Conservation (phyloP, 2,329 filamentous ascomycete genomes). For the Colletotrichum costaricense region DNA sequence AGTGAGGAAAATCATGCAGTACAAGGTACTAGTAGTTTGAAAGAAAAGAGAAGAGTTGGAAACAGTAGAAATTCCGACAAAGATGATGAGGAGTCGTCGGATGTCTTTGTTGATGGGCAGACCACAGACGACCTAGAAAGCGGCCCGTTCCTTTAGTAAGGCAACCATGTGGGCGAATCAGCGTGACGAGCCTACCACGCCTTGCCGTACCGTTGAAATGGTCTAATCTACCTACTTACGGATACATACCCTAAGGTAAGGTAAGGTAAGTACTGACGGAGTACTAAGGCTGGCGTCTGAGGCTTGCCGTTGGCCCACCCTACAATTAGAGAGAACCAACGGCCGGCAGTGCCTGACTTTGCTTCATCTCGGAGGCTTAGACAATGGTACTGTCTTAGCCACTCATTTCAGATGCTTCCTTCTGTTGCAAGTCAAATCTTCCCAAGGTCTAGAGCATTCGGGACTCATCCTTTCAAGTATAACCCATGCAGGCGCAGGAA, state of each 20-base stretch:
- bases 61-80: not conserved
- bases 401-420: not conserved
- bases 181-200: conserved; percentile 14
- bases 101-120: conserved; percentile 18
- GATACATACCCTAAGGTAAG: too few species aligned
- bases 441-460: not conserved
- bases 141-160: conserved; percentile 31
- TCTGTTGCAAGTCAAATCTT: not conserved
- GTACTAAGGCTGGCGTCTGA: not conserved
- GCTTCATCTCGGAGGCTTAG: not conserved
- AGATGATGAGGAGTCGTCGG: conserved; percentile 8
- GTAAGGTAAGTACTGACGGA: too few species aligned
- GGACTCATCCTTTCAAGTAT: not conserved
- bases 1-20: not conserved
- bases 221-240: not conserved
- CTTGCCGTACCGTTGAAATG: conserved; percentile 9
- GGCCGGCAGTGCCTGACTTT: not conserved
- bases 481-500: not conserved
- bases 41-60: not conserved
- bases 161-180: conserved; percentile 28
- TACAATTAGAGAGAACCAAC: not conserved
- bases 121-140: conserved; percentile 10
- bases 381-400: not conserved
- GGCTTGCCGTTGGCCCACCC: conserved; percentile 23
- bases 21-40: not conserved